Evolutionary conservation across 1,284 basidiomycete species (phyloP).

Genomic region (Trichosporon faecale): DNA sequence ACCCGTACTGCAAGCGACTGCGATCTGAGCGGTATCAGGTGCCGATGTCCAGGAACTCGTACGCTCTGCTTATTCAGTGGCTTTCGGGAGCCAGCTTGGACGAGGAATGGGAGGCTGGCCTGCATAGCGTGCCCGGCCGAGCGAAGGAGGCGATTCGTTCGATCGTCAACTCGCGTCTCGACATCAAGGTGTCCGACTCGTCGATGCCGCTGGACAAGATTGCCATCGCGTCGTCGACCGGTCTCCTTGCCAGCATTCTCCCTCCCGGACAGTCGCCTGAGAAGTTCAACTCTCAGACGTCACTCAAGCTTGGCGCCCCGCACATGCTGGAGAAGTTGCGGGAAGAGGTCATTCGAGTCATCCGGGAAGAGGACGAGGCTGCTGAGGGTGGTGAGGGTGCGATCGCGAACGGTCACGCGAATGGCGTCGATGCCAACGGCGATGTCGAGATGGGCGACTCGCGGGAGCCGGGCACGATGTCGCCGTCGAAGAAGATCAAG

Average conservation of each 20-base stretch:
- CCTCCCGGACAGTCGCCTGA: conserved; percentile 60
- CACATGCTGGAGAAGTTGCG: conserved; percentile 74
- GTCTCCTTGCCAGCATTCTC: conserved; percentile 71
- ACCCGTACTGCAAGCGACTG: conserved; percentile 79
- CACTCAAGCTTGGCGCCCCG: conserved; percentile 77
- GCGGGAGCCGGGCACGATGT: conserved; percentile 13
- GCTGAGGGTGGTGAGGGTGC: conserved; percentile 27
- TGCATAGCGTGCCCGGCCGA: conserved; percentile 63
- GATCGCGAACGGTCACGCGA: conserved; percentile 60
- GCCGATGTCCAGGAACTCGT: conserved; percentile 86
- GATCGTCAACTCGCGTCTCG: conserved; percentile 88
- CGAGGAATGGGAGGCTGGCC: conserved; percentile 70
- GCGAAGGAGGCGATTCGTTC: conserved; percentile 74
- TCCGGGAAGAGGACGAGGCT: conserved; percentile 45
- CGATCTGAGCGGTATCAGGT: conserved; percentile 86
- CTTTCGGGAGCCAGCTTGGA: conserved; percentile 80
- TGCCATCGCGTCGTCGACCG: conserved; percentile 63
- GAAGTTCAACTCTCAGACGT: conserved; percentile 68
- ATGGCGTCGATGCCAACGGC: conserved; percentile 54
- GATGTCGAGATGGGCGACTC: conserved; percentile 42
- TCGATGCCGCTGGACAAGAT: conserved; percentile 67
- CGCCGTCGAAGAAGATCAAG: conserved; percentile 33
- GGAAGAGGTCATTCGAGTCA: conserved; percentile 69
- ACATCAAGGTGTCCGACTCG: conserved; percentile 63
- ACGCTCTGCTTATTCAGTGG: conserved; percentile 91